Base-by-base conservation (phyloP, 768 basidiomycete species). In the Tremella fuciformis region DNA sequence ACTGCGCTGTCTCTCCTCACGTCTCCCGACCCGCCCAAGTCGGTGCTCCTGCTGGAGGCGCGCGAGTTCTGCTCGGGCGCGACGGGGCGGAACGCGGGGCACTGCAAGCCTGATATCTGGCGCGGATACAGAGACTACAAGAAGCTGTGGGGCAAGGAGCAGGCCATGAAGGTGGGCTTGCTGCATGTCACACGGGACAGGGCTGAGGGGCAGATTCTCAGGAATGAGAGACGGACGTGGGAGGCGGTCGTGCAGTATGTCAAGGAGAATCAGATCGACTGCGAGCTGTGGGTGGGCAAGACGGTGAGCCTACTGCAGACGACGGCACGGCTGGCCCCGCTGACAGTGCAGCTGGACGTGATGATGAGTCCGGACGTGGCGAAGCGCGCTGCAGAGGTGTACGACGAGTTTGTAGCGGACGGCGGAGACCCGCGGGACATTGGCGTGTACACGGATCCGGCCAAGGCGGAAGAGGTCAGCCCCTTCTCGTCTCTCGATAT, bases 391-490 rank as follows among this genome's bases (percentile, higher is more conserved):
- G 48, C 48, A 13, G 49, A 63, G 34, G 62, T 59, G 7, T 65
- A 73, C 41, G 44, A 60, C 0, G 70, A 66, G 13, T 75, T 70
- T 53, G 61, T 60, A 38, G 70, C 49, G 7, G 77, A 76, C 44
- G 78, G 77, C 18, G 78, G 76, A 11, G 55, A 70, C n/a, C 63
- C 69, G 1, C 64, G 67, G 8, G 57, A 71, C 49, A 67, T 78
- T 9, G 63, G 67, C 19, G 67, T 63, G 41, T 73, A 69, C 24
- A 46, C 57, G 6, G 73, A 78, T 51, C 57, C 66, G 0, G 53
- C 38, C 4, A 55, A 66, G 38, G 77, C 77, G 0, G 63, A 71
- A 41, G 59, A 60, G 56, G 74, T 73, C 50, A 9, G 53, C 38
- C 13, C 3, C 16, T 18, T 21, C 16, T 26, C 18, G 7, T n/a